Evolutionary conservation across 1,284 basidiomycete genomes (phyloP).

Genomic region (Pseudozyma flocculosa): DNA sequence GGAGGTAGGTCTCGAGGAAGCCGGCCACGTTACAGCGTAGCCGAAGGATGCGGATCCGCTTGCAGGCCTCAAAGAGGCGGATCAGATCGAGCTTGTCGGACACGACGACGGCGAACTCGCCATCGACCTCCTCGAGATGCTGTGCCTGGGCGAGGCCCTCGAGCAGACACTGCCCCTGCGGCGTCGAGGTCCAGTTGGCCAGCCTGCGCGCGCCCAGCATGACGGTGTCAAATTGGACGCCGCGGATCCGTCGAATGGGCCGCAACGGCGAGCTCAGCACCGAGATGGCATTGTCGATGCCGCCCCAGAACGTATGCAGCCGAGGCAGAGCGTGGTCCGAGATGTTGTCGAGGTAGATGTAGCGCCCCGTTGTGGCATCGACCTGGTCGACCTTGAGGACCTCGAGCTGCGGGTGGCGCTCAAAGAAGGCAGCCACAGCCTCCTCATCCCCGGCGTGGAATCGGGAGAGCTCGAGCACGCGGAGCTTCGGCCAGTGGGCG

Average conservation of each 20-base stretch:
- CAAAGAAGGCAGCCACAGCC: conserved; percentile 6
- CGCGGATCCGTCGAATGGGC: conserved; percentile 1
- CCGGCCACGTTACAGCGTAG: conserved; percentile 8
- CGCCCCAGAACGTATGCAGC: conserved; percentile 3
- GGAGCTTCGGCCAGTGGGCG: conserved; percentile 8
- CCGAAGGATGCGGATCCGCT: background rate
- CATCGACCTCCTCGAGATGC: conserved; percentile 2
- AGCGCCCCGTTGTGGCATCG: conserved; percentile 4
- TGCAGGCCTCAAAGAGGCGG: conserved; percentile 5
- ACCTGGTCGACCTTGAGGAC: conserved; percentile 5
- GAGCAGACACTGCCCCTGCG: background rate
- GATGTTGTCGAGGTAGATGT: conserved; percentile 6
- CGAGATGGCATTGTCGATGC: conserved; percentile 7
- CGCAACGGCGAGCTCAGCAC: conserved; percentile 1
- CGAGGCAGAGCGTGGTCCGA: conserved; percentile 1
- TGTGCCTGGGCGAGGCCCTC: conserved; percentile 3
- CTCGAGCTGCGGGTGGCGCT: conserved; percentile 5
- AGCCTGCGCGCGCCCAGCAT: conserved; percentile 5
- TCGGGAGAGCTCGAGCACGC: conserved; percentile 8
- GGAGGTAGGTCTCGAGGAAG: conserved; percentile 9
- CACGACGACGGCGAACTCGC: conserved; percentile 11
- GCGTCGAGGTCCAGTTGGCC: conserved; percentile 2
- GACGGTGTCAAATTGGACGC: conserved; percentile 9
- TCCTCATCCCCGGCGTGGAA: conserved; percentile 5
- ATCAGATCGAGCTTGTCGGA: conserved; percentile 9